These are phyloP conservation scores for Lactarius pseudohatsudake DNA, from an alignment of 768 basidiomycete genomes.

Conservation along the genomic window DNA sequence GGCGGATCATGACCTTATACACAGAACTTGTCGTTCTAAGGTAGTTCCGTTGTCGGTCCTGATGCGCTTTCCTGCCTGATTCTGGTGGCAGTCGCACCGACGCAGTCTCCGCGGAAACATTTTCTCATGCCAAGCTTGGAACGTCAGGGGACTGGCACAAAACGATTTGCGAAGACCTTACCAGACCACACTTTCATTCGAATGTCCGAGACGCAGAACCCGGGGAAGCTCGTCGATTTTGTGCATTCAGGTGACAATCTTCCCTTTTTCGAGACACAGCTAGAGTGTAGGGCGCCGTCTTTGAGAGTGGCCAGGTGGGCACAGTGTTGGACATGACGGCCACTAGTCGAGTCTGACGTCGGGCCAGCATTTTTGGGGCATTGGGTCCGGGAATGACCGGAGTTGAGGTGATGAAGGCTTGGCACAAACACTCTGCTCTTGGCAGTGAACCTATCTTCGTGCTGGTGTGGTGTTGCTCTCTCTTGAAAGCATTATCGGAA, in stretches of 20 bases:
- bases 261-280: conserved; percentile 81
- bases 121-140: conserved; percentile 80
- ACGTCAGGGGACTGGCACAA: conserved; percentile 1
- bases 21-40: not conserved
- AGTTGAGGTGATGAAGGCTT: not conserved
- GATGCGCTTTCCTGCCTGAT: conserved; percentile 14
- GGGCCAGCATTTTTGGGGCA: not conserved
- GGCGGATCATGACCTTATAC: not conserved
- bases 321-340: conserved; percentile 71
- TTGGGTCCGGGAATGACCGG: not conserved
- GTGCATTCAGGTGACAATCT: conserved; percentile 84
- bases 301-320: conserved; percentile 75
- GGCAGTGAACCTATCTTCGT: not conserved
- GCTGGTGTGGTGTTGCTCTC: not conserved
- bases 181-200: conserved; percentile 91
- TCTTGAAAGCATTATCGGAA: not conserved
- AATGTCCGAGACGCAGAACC: conserved; percentile 74
- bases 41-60: conserved; percentile 11
- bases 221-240: conserved; percentile 72
- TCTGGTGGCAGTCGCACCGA: conserved; percentile 42
- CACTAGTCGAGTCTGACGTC: not conserved
- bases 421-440: not conserved
- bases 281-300: conserved; percentile 78
- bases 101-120: conserved; percentile 72
- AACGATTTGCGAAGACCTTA: conserved; percentile 38